A percentile compares a stretch with the other conserved stretches of the same genome.
These are phyloP conservation scores for Aechmea fasciata DNA, from an alignment of 176 grass and related monocot genomes.

Conservation along the genomic window DNA sequence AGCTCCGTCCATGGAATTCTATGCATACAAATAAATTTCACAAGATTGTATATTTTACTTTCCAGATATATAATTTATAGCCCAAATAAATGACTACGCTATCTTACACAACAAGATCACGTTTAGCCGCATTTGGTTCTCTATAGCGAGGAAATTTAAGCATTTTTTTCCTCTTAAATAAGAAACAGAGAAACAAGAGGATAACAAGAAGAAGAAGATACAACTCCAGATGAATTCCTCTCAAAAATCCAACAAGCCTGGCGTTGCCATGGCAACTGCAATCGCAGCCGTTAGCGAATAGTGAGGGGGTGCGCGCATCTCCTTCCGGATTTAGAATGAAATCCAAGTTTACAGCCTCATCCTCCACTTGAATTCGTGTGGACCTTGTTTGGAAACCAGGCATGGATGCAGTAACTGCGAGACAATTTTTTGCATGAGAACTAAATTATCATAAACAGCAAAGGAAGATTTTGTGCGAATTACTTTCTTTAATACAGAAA, in stretches of 20 bases:
- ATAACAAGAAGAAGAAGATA: conserved; percentile 34
- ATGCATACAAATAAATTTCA: no score
- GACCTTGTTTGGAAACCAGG: conserved; percentile 51
- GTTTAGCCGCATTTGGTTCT: conserved; percentile 19
- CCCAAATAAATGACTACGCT: background rate
- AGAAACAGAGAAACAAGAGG: conserved; percentile 37
- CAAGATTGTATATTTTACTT: no score
- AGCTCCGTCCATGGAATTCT: no score
- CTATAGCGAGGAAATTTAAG: conserved; percentile 26
- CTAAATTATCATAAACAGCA: background rate
- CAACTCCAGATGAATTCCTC: conserved; percentile 32
- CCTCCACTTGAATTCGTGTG: conserved; percentile 43
- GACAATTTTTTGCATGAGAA: background rate
- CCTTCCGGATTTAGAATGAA: conserved; percentile 57
- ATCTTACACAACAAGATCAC: conserved; percentile 34
- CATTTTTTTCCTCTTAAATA: conserved; percentile 50
- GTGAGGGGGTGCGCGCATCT: background rate
- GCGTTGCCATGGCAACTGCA: conserved; percentile 32
- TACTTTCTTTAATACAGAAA: no score
- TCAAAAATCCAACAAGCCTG: conserved; percentile 15
- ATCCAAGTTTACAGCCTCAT: conserved; percentile 47
- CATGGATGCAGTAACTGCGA: conserved; percentile 56
- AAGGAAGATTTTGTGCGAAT: no score
- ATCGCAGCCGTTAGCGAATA: background rate
- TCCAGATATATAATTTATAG: no score